Evolutionary conservation across 1,284 basidiomycete species (phyloP), one percentile per base, ranked within the genome.

Genomic region (Cutaneotrichosporon mucoides): DNA sequence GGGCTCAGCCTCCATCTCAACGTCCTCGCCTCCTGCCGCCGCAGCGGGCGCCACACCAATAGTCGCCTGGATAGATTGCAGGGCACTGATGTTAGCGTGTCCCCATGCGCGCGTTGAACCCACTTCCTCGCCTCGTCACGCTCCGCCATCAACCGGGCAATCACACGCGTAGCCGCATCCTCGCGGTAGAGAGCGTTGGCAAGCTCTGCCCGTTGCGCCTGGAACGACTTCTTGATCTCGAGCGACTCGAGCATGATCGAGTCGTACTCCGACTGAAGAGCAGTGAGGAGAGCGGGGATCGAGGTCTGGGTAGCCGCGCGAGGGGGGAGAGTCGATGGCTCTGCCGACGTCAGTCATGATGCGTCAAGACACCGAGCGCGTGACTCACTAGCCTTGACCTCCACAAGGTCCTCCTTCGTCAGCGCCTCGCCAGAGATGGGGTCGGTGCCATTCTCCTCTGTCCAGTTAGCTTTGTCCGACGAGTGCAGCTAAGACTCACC

Each of bases 191-290:
- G 84, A 7, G 95, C 88, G 78, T 97, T 94, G 69, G 92, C 95
- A 54, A 99, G 82, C 76, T 99, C 96, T 77, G 98, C 95, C 59
- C 69, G 68, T 56, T 73, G 68, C 51, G 61, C 71, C 63, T 76
- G 72, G 81, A 90, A 88, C 74, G 92, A 88, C 74, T 93, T 89
- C 73, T 90, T 90, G 62, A 96, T 84, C 55, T 89, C 84, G 75
- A 90, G 88, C 2, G 86, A 87, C 78, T 93, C 92, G 57, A 97
- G 85, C 71, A 92, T 87, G 68, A 91, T 82, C 15, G 92, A 86
- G 79, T 99, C 96, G 85, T 92, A 99, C 81, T 99, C 96, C 70
- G 93, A 92, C 82, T 98, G 94, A 38, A 99, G 83, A 10, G 89
- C 84, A 64, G 92, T 90, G 53, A 99, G 84, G 44, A 98, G 84